These are phyloP conservation scores for Umbelopsis ramanniana DNA, from an alignment of 192 early-diverging fungal genomes.

Conservation along the genomic window DNA sequence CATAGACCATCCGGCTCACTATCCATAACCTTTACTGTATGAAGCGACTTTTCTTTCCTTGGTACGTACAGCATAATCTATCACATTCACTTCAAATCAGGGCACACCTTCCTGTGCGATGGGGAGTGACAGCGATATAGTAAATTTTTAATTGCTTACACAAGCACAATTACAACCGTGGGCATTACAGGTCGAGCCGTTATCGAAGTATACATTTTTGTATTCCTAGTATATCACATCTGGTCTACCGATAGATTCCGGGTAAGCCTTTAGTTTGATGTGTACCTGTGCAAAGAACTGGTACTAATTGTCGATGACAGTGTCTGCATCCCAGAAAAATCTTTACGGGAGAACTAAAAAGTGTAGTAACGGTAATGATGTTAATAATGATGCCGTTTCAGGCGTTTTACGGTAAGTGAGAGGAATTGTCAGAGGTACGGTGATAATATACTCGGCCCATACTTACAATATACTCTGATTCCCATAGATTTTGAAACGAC, in stretches of 20 bases:
- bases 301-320: neutral
- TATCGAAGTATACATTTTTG: constrained; percentile 6
- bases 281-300: neutral
- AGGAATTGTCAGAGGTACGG: neutral
- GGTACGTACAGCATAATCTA: constrained; percentile 19
- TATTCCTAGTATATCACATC: constrained; percentile 19
- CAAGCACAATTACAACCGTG: neutral
- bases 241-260: constrained; percentile 30
- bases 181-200: constrained; percentile 15
- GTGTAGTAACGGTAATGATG: constrained; percentile 33
- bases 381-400: constrained; percentile 35
- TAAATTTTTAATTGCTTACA: neutral
- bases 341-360: constrained; percentile 30
- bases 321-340: constrained; percentile 34
- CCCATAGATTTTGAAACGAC: constrained; percentile 29
- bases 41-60: constrained; percentile 37
- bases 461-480: neutral
- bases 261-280: neutral
- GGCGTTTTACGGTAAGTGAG: constrained; percentile 30
- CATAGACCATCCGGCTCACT: neutral
- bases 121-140: neutral
- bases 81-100: neutral
- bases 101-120: too few relatives aligned
- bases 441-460: neutral
- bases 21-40: neutral